Evolutionary conservation across 352 stramenopile genomes (phyloP).

Genomic region (Phytopythium boreale): DNA sequence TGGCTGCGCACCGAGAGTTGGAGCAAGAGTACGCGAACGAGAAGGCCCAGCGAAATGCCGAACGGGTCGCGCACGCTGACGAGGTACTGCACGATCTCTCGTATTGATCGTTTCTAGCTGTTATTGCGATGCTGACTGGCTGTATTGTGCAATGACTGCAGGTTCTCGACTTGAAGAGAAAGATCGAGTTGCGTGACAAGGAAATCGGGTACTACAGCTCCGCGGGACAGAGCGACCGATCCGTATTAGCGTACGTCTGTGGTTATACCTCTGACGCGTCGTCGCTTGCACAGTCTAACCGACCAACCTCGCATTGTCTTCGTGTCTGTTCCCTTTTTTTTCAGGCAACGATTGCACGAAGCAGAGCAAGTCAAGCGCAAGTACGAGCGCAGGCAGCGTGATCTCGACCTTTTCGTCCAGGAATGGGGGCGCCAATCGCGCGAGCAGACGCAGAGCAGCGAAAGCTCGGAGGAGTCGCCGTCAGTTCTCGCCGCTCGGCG

Average conservation of each 20-base stretch:
- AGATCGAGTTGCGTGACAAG: not conserved
- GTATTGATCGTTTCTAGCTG: not conserved
- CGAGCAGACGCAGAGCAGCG: not conserved
- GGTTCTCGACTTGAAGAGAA: not conserved
- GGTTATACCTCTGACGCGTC: not conserved
- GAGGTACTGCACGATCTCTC: not conserved
- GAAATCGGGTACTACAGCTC: not conserved
- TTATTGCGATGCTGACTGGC: not conserved
- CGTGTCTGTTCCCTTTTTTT: not conserved
- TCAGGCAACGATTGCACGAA: not conserved
- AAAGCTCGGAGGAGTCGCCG: slow-evolving; percentile 5
- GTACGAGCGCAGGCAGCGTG: not conserved
- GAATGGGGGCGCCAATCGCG: not conserved
- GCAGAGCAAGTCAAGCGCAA: not conserved
- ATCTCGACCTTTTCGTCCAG: not conserved
- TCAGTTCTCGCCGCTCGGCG: slow-evolving; percentile 8
- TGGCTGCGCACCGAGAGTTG: not conserved
- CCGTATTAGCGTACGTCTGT: not conserved
- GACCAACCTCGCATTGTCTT: not conserved
- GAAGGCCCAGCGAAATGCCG: not conserved
- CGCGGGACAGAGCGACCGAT: not conserved
- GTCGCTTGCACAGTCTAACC: not conserved
- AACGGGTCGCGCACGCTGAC: not conserved
- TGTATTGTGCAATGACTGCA: not conserved
- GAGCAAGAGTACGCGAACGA: not conserved